Evolutionary conservation across 768 basidiomycete genomes (phyloP), one percentile per base, ranked within the genome.

Genomic region (Coprinopsis cinerea): DNA sequence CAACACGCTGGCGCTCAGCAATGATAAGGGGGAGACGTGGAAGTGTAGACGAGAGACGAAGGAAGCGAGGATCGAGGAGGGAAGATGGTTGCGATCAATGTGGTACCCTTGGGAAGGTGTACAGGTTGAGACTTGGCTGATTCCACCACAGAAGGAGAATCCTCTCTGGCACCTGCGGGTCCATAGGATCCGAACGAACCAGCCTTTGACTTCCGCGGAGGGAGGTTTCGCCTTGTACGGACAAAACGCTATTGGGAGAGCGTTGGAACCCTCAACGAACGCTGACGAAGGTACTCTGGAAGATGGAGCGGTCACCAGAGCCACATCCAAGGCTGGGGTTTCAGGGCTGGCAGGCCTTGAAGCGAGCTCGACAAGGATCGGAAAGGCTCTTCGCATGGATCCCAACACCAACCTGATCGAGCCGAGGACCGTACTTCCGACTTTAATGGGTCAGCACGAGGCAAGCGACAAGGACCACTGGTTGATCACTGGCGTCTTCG

Each of bases 101-200:
- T 89, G 87, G 87, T 75, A 78, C 57, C 86, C 86, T 13, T 88
- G 83, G 83, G 68, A 70, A 35, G 85, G 79, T 61, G 83, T 85
- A 25, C 69, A 76, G 50, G 79, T 89, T 39, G 85, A 87, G 66
- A 88, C 86, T 20, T 85, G 81, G 81, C 73, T 88, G 14, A 67
- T 86, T 5, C 85, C 85, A 1, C 85, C 87, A 2, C 71, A 74
- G 32, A 49, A 59, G 14, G 75, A 67, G 3, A 69, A 78, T 5
- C 80, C 82, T 2, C 66, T 80, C 17, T 88, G 84, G 84, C 84
- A 89, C 58, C 59, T 86, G 25, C 74, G 85, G 6, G 71, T 85
- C 0, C 85, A 88, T 64, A 75, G 83, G 53, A 71, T 88, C 55
- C 68, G 65, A 44, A 74, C 76, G 3, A 74, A 63, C 18, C 67